Conservation (phyloP, 208 protist genomes). For the Paratrypanosoma confusum region DNA sequence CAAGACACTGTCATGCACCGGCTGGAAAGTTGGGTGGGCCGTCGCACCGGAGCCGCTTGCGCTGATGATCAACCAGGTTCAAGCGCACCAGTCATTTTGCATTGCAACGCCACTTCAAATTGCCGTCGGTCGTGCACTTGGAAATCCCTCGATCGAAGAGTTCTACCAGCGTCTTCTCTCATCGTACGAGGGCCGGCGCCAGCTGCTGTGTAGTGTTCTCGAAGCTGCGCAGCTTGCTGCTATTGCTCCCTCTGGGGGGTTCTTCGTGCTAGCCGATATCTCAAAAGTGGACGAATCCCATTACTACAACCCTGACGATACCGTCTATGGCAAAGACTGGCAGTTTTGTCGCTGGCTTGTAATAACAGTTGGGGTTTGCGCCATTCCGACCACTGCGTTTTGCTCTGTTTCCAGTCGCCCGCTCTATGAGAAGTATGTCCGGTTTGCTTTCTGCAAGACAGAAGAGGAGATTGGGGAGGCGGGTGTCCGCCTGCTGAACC, state of each 20-base stretch:
- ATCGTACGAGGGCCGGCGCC: constrained; percentile 36
- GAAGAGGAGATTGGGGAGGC: constrained; percentile 40
- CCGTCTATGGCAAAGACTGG: constrained; percentile 49
- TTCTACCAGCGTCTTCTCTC: constrained; percentile 42
- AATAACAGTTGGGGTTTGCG: constrained; percentile 66
- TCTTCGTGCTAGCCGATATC: constrained; percentile 85
- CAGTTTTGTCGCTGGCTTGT: constrained; percentile 86
- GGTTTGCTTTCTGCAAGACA: constrained; percentile 86
- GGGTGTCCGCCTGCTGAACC: constrained; percentile 32
- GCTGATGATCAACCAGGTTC: constrained; percentile 21
- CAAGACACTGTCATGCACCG: constrained; percentile 90
- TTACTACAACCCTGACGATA: constrained; percentile 47
- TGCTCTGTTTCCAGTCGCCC: constrained; percentile 32
- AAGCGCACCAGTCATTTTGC: constrained; percentile 81
- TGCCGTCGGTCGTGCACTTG: constrained; percentile 55
- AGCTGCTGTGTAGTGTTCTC: constrained; percentile 27
- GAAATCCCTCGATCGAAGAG: constrained; percentile 23
- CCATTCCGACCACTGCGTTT: constrained; percentile 79
- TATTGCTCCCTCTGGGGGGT: constrained; percentile 51
- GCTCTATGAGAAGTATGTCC: constrained; percentile 54
- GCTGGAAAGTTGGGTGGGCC: constrained; percentile 88
- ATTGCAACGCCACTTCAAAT: constrained; percentile 81
- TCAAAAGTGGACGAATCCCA: constrained; percentile 47
- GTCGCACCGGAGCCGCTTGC: constrained; percentile 38
- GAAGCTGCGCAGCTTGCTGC: constrained; percentile 25